Evolutionary conservation across 23 red algal species (phyloP), one percentile per base, ranked within the genome.

Genomic region (Gracilaria vermiculophylla): DNA sequence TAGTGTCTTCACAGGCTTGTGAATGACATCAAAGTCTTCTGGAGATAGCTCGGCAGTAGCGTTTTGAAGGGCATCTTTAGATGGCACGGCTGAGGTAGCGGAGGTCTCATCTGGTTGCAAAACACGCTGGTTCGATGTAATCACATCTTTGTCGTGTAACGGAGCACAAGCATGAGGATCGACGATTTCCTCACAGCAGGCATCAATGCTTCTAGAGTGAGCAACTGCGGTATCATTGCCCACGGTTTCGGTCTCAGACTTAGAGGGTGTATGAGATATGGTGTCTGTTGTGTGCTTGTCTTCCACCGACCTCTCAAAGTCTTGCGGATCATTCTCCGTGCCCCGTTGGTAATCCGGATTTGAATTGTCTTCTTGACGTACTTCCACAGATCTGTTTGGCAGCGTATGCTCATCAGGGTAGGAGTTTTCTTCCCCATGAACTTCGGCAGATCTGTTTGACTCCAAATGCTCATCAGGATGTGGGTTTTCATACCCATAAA

Each of bases 21-120:
- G 67, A 47, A 73, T 40, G 25, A 73, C 67, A 13, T 73, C 23
- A 34, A 73, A 73, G 67, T 73, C 67, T 25, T 73, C 67, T 12
- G 67, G 67, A 73, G 67, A 47, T n/a, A 47, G 42, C 23, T 24
- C 67, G 42, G 10, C 36, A 13, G 31, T 73, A 73, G 32, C 14
- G 27, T 31, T 64, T 8, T 13, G 9, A 34, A 8, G 29, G 58
- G 8, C 58, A 35, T 36, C 29, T 13, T 64, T 64, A 25, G 29
- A 17, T 28, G 29, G 13, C 58, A 64, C 35, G 28, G 2, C 58
- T 64, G 58, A 64, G 17, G 58, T 31, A 64, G 35, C 28, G 29
- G 58, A 64, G 29, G 20, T 28, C 8, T 64, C 29, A 24, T 64
- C 58, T 34, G 58, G 8, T 34, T 64, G 24, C 10, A 28, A 64